These are phyloP conservation scores for Afroboletus lepidellus DNA, from an alignment of 1,284 basidiomycete genomes.

Conservation along the genomic window DNA sequence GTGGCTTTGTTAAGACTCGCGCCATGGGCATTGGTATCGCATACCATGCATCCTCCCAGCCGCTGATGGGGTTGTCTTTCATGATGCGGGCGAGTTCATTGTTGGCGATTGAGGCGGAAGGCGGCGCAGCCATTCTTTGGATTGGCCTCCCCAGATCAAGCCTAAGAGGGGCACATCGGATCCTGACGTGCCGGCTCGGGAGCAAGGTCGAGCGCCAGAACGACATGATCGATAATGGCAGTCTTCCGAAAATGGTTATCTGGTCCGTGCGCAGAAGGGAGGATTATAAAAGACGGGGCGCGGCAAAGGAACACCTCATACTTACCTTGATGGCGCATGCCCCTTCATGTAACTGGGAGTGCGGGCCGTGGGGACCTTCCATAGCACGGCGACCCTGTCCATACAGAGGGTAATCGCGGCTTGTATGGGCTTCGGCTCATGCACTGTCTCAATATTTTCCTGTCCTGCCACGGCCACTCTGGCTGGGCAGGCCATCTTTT, in stretches of 20 bases:
- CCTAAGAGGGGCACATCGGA: background rate
- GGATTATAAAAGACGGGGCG: background rate
- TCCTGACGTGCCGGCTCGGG: background rate
- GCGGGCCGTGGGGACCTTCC: constrained; percentile 45
- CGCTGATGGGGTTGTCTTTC: constrained; percentile 13
- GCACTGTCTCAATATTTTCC: constrained; percentile 20
- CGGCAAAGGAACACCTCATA: constrained; percentile 16
- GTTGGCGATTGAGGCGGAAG: background rate
- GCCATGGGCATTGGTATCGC: background rate
- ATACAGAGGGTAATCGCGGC: constrained; percentile 30
- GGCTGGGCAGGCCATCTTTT: constrained; percentile 35
- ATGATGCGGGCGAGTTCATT: constrained; percentile 11
- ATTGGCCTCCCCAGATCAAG: background rate
- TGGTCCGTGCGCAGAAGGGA: constrained; percentile 1
- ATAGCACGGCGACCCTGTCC: constrained; percentile 53
- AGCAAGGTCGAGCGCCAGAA: background rate
- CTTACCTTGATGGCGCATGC: constrained; percentile 38
- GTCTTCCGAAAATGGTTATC: background rate
- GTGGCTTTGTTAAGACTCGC: background rate
- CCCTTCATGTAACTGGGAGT: constrained; percentile 40
- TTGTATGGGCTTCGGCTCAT: constrained; percentile 38
- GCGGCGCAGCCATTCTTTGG: background rate
- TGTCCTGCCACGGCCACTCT: constrained; percentile 34
- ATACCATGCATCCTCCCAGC: constrained; percentile 25
- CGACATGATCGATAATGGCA: background rate